phyloP scores from a whole-genome alignment of 2,329 filamentous ascomycete species.

The Phyllosticta citrichinensis region DNA sequence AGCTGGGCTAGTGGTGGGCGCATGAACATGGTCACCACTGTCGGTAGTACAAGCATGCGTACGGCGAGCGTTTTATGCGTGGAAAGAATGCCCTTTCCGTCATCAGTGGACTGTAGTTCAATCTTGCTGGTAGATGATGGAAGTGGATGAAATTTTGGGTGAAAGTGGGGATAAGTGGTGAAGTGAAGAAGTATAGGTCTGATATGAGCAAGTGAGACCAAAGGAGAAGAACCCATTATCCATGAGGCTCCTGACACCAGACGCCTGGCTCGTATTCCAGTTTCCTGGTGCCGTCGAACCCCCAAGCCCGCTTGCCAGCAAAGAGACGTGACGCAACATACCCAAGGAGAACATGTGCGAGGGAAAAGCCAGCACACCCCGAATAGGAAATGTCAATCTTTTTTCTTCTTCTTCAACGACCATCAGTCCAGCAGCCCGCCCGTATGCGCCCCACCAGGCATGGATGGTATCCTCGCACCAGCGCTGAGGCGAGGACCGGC shows the following conservation, averaged over 20 bases:
- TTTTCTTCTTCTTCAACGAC: not conserved
- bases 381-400: not conserved
- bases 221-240: not conserved
- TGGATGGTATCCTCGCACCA: not conserved
- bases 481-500: not conserved
- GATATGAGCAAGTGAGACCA: no score
- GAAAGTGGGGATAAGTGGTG: not conserved
- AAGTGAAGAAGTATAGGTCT: not conserved
- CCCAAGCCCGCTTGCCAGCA: not conserved
- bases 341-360: not conserved
- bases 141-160: not conserved
- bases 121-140: not conserved
- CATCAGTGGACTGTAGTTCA: not conserved
- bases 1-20: not conserved
- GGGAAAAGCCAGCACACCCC: not conserved
- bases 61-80: not conserved
- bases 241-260: not conserved
- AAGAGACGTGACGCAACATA: not conserved
- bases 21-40: not conserved
- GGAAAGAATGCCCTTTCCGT: not conserved
- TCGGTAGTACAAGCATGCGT: not conserved
- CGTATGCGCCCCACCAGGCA: not conserved
- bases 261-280: not conserved
- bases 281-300: not conserved
- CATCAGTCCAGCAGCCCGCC: not conserved